Evolutionary conservation across 306 rosid genomes (phyloP).

Genomic region (Pterocarpus santalinus): DNA sequence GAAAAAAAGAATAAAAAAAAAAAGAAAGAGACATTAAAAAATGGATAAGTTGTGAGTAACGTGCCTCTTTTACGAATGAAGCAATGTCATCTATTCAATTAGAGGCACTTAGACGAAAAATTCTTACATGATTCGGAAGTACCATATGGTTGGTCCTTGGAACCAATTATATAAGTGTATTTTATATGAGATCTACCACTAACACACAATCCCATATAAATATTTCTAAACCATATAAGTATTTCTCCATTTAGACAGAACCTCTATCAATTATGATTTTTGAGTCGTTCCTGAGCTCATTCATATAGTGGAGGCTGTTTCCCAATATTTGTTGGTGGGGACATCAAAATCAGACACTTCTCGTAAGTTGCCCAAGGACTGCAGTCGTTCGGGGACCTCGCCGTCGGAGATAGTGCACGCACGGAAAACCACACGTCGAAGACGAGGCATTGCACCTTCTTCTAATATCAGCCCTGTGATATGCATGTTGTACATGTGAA

Average conservation of each 20-base stretch:
- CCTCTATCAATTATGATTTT: too few species aligned
- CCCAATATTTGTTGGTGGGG: background rate
- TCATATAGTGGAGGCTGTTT: background rate
- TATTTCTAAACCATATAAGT: too few species aligned
- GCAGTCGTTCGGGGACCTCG: background rate
- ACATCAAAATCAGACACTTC: background rate
- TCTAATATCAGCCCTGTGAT: background rate
- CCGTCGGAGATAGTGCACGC: fast-evolving
- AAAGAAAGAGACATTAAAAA: background rate
- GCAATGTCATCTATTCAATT: too few species aligned
- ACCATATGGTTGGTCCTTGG: too few species aligned
- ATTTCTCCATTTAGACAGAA: too few species aligned
- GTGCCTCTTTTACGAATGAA: too few species aligned
- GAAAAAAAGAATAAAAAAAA: background rate
- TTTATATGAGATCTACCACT: too few species aligned
- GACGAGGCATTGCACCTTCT: conserved; percentile 7
- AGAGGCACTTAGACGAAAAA: too few species aligned
- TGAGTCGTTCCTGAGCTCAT: background rate
- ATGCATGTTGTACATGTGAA: background rate
- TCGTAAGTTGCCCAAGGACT: background rate
- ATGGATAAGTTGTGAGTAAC: too few species aligned
- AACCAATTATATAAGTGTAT: too few species aligned
- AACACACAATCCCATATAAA: too few species aligned
- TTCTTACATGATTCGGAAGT: too few species aligned
- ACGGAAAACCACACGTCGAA: background rate